These are phyloP conservation scores for Xylariales sp. DNA, from an alignment of 2,329 filamentous ascomycete genomes.

Conservation along the genomic window DNA sequence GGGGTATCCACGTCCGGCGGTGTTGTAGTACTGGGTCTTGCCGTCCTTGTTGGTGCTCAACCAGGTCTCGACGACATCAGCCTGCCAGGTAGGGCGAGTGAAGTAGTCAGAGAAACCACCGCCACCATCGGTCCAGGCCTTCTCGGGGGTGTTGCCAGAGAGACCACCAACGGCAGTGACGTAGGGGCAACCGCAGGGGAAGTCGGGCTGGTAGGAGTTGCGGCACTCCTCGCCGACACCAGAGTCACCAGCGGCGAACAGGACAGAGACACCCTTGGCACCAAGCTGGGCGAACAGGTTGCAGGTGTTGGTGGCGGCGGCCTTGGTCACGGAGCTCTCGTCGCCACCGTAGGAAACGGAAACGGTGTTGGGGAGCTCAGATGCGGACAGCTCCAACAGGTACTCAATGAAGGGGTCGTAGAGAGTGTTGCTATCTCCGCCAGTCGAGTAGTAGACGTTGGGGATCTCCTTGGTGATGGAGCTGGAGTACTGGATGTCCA, in stretches of 20 bases:
- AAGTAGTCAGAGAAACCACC: slow-evolving; percentile 50
- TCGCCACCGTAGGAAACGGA: slow-evolving; percentile 65
- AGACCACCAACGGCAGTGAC: slow-evolving; percentile 23
- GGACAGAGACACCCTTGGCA: slow-evolving; percentile 56
- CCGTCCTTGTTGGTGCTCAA: slow-evolving; percentile 26
- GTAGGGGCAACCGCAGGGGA: slow-evolving; percentile 43
- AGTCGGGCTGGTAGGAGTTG: slow-evolving; percentile 47
- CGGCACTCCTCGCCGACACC: slow-evolving; percentile 50
- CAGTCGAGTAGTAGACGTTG: slow-evolving; percentile 2
- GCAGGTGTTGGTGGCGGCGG: slow-evolving; percentile 56
- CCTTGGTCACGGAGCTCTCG: slow-evolving; percentile 56
- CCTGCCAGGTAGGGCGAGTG: slow-evolving; percentile 40
- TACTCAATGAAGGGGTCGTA: slow-evolving; percentile 62
- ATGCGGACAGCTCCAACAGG: slow-evolving; percentile 46
- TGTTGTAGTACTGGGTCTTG: slow-evolving; percentile 16
- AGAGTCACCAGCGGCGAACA: slow-evolving; percentile 57
- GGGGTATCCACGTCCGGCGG: slow-evolving; percentile 43
- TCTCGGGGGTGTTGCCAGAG: slow-evolving; percentile 15
- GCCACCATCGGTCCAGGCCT: slow-evolving; percentile 39
- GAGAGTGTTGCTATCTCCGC: slow-evolving; percentile 54
- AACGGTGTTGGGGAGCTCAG: slow-evolving; percentile 54
- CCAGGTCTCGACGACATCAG: slow-evolving; percentile 35
- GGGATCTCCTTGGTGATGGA: slow-evolving; percentile 5
- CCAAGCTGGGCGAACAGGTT: slow-evolving; percentile 59
- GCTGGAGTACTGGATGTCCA: slow-evolving; percentile 8